Evolutionary conservation across 345 rosid genomes (phyloP), one percentile per base, ranked within the genome.

Genomic region (Gossypium arboreum): DNA sequence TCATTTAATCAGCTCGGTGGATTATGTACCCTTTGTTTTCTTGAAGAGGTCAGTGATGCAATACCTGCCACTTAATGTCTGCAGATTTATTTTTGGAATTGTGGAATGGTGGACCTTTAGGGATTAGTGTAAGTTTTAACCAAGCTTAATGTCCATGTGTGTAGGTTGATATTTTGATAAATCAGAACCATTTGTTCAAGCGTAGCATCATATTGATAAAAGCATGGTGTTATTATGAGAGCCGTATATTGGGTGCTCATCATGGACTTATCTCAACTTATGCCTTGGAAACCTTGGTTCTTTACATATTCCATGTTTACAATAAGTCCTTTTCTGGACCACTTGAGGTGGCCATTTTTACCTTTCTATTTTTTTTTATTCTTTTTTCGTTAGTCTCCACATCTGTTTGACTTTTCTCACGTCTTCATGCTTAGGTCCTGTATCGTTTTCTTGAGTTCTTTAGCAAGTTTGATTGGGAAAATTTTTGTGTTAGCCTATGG

Each of bases 191-290:
- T 84, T 86, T 95, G 73, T 95, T 95, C 88, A 95, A 95, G 81
- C 88, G 97, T 68, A 95, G 99, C 84, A 93, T 95, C 74, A 93
- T 95, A 78, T 78, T 95, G 84, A 91, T 95, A 71, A 95, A 95
- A 78, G 99, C 99, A 13, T 95, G 99, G 99, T 95, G 99, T 89
- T 95, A 95, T 81, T 95, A 95, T 79, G 99, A 95, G 88, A 95
- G 99, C 82, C 98, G 99, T 65, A 93, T 93, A 81, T 77, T 95
- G 81, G 99, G 99, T 76, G 98, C 99, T 82, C 99, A 93, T 85
- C 99, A 95, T 77, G 99, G 99, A 64, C 89, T 95, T 79, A 95
- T 95, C 71, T 95, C 99, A 0, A 95, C 99, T 71, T 95, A 95
- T 84, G 99, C 98, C 43, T 34, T 34, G 41, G 41, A 34, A 34